These are phyloP conservation scores for Herpotrichia juniperi DNA, from an alignment of 2,329 filamentous ascomycete genomes.

Conservation along the genomic window DNA sequence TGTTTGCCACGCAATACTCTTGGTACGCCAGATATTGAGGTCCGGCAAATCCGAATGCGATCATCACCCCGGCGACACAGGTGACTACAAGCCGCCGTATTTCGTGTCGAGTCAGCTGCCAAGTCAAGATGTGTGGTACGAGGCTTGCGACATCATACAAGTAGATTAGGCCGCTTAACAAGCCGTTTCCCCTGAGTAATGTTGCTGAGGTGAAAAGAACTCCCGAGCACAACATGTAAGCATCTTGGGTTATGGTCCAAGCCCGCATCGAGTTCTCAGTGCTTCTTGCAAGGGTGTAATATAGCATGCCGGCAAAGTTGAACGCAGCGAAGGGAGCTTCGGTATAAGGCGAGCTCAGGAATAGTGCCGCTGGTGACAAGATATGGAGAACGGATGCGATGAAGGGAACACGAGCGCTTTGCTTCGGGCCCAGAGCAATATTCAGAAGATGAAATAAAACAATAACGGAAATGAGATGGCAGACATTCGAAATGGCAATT, in stretches of 20 bases:
- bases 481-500: slow-evolving; percentile 71
- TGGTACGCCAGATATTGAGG: slow-evolving; percentile 80
- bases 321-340: slow-evolving; percentile 82
- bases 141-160: slow-evolving; percentile 53
- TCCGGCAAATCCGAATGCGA: slow-evolving; percentile 69
- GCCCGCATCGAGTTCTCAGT: slow-evolving; percentile 25
- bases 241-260: slow-evolving; percentile 38
- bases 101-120: slow-evolving; percentile 42
- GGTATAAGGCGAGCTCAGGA: slow-evolving; percentile 84
- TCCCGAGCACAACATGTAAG: slow-evolving; percentile 67
- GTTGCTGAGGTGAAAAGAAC: slow-evolving; percentile 74
- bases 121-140: slow-evolving; percentile 46
- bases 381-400: slow-evolving; percentile 77
- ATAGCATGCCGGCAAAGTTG: slow-evolving; percentile 73
- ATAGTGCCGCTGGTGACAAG: slow-evolving; percentile 85
- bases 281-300: slow-evolving; percentile 63
- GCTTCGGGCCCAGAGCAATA: slow-evolving; percentile 50
- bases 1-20: slow-evolving; percentile 58
- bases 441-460: slow-evolving; percentile 71
- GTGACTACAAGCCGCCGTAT: slow-evolving; percentile 64
- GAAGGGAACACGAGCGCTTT: slow-evolving; percentile 62
- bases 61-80: slow-evolving; percentile 68
- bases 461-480: slow-evolving; percentile 78
- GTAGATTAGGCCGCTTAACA: slow-evolving; percentile 81
- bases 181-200: slow-evolving; percentile 81